Evolutionary conservation across 169 alveolate species (phyloP), one percentile per base, ranked within the genome.

Genomic region (Babesia microti): DNA sequence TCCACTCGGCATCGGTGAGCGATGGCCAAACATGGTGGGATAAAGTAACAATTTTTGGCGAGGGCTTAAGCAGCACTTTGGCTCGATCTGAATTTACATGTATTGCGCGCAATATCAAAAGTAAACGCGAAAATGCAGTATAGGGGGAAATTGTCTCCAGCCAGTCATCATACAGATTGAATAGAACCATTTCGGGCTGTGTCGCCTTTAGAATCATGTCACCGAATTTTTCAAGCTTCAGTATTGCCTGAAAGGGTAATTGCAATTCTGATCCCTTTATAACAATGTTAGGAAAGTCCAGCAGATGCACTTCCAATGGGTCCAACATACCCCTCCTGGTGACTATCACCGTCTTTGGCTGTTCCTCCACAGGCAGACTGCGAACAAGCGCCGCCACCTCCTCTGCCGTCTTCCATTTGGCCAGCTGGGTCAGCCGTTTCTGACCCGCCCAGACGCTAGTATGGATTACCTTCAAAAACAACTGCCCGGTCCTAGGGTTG

Each of bases 1-100:
- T 92, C 99, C 99, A 97, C 84, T 97, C 98, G 41, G 92, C 97
- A 57, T 91, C 99, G 21, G 97, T 91, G 54, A 97, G 81, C 30
- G 96, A 82, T 36, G 99, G 99, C 99, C 99, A 97, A 48, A 97
- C 91, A 73, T 97, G 99, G 72, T 95, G 97, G n/a, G 97, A 97
- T 45, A 88, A 86, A 32, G 99, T 97, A n/a, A 91, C 83, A 6
- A 94, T 89, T 41, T 89, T 79, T 72, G 91, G 91, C 69, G 89
- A 89, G 5, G 99, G 99, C 49, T 85, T 90, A 48, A 97, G 63
- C 41, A 97, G 83, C 41, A 92, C 89, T 81, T 95, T 95, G 4
- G 99, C 89, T 55, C 97, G 92, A 54, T 97, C 99, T 32, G 97
- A 89, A 66, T 92, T 92, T 18, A 97, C 97, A 68, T 93, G 98